A percentile compares a stretch with the other conserved stretches of the same genome.
phyloP scores from a whole-genome alignment of 192 early-diverging fungal genomes.

The Coemansia aciculifera region DNA sequence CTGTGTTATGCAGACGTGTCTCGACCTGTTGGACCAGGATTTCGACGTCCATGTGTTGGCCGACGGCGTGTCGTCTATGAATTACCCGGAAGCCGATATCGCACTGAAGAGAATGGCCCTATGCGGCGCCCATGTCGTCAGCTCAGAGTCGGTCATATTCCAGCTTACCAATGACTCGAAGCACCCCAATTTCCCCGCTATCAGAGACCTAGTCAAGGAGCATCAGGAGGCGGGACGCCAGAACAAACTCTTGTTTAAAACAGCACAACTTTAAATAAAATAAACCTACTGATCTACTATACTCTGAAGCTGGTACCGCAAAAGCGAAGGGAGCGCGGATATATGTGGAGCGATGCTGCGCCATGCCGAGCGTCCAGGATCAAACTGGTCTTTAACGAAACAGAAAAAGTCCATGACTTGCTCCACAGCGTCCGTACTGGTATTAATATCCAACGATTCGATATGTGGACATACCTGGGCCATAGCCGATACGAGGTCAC shows the following conservation, averaged over 20 bases:
- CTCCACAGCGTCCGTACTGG: constrained; percentile 49
- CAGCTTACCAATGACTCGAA: constrained; percentile 65
- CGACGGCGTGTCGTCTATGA: constrained; percentile 90
- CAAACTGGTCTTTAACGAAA: constrained; percentile 55
- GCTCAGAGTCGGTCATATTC: constrained; percentile 76
- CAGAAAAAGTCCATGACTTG: constrained; percentile 57
- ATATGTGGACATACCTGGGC: constrained; percentile 45
- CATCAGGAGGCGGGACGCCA: constrained; percentile 64
- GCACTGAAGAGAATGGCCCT: constrained; percentile 66
- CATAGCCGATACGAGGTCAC: constrained; percentile 42
- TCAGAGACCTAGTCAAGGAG: constrained; percentile 85
- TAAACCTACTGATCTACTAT: constrained; percentile 40
- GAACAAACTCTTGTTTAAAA: constrained; percentile 64
- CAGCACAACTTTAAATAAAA: not conserved
- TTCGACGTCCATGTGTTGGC: constrained; percentile 86
- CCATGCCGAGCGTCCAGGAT: constrained; percentile 45
- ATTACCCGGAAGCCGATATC: constrained; percentile 78
- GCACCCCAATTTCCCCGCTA: constrained; percentile 71
- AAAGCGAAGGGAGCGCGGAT: constrained; percentile 35
- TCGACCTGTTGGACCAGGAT: constrained; percentile 79
- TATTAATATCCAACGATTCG: constrained; percentile 14
- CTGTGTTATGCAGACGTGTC: constrained; percentile 90
- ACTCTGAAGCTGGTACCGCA: constrained; percentile 48
- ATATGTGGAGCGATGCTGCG: constrained; percentile 49
- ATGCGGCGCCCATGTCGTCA: constrained; percentile 77